Base-by-base conservation (phyloP, 805 yeast genomes). In the Saccharomycopsis malanga region DNA sequence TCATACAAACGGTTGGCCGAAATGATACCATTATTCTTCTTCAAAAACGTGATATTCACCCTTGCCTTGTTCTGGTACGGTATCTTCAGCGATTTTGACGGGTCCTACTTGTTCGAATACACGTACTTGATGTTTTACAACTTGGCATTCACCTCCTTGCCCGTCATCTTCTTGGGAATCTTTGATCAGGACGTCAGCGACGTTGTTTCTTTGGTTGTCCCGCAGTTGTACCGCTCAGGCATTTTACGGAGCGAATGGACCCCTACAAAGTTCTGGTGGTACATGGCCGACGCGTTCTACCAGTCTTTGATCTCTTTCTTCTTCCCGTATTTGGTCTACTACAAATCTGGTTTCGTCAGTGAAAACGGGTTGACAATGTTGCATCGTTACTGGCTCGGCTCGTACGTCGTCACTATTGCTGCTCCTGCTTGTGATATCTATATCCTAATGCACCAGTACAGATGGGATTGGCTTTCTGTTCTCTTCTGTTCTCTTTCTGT, bases 21-120 rank as follows among this genome's bases (percentile, higher is more conserved):
- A 65, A 83, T 84, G 89, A 80, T 85, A 56, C 93, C 93, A 14
- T 70, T 78, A 56, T 85, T 85, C 66, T 85, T 85, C 58, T 85
- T 77, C 65, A 85, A 85, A 62, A 85, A 85, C 61, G 85, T 82
- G 46, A 77, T 81, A 53, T 85, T 83, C 68, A 76, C 87, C 0
- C 61, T 83, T 55, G 78, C 93, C 0, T 68, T 81, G 53, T 84
- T 83, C 61, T 85, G 93, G 91, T 85, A 76, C 60, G 89, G 91
- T 59, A 73, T 83, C 48, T 83, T 70, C 67, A 74, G 71, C 59
- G 69, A 83, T 60, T 85, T 81, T 60, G 94, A 85, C 66, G 95
- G 95, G 22, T 69, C 89, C 1, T 85, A 85, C 57, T 66, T 85
- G 53, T 81, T 76, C 57, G 93, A 85, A 69, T 85, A 73, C 66